A percentile compares a stretch with the other conserved stretches of the same genome.
Conservation (phyloP, 164 flowering plant species). For the Piper longum region DNA sequence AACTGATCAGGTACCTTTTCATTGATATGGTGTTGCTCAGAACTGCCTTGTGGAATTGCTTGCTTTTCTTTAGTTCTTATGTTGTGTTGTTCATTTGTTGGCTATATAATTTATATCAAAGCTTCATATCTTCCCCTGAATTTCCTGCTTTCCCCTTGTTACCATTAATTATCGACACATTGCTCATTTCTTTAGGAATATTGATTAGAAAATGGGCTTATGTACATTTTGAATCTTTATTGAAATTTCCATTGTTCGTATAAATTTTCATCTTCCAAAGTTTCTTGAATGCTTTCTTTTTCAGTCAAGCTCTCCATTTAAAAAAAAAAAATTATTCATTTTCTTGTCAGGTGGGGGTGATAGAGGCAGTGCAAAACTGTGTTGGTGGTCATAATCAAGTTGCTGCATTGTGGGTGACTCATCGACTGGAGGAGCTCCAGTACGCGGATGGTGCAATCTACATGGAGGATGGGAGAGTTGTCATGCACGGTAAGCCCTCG, state of each 20-base stretch:
- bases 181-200: no score
- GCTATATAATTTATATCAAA: neutral
- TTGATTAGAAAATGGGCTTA: no score
- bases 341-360: conserved; percentile 48
- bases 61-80: neutral
- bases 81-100: neutral
- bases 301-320: no score
- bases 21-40: neutral
- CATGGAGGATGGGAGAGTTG: conserved; percentile 72
- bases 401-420: conserved; percentile 93
- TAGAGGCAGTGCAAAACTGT: conserved; percentile 64
- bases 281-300: no score
- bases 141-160: no score
- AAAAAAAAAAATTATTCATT: neutral
- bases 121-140: no score
- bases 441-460: conserved; percentile 94
- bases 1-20: conserved; percentile 60
- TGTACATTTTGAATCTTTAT: neutral
- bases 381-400: conserved; percentile 42
- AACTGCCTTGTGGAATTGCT: neutral
- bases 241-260: no score
- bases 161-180: no score
- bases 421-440: conserved; percentile 80
- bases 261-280: no score
- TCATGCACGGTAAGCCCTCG: conserved; percentile 41